Percentiles rank a stretch among this genome's conserved stretches.
Conservation (phyloP, 371 early-diverging fungal genomes). For the Neoconidiobolus thromboides region DNA sequence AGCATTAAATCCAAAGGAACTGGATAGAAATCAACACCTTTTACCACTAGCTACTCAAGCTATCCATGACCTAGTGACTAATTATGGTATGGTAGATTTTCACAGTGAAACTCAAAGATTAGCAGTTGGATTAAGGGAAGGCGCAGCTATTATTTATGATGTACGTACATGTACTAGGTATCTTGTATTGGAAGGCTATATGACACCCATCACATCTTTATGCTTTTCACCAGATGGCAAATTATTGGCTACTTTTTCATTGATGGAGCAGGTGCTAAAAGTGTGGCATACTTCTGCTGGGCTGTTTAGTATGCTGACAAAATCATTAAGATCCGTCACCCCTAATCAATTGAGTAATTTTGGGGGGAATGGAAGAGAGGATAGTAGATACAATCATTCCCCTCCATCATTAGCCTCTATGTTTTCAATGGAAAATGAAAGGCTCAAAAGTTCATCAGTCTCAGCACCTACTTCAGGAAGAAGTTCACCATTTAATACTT, state of each 20-base stretch:
- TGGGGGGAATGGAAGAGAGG: not conserved
- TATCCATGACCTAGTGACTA: conserved; percentile 45
- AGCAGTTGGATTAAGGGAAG: conserved; percentile 61
- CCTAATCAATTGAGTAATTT: not conserved
- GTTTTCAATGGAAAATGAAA: not conserved
- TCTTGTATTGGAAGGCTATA: conserved; percentile 53
- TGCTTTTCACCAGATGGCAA: conserved; percentile 66
- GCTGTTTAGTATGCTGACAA: conserved; percentile 47
- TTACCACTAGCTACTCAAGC: conserved; percentile 53
- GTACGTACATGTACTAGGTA: conserved; percentile 66
- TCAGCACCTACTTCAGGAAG: conserved; percentile 3
- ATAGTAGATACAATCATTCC: not conserved
- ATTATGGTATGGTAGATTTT: conserved; percentile 56
- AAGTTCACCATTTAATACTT: not conserved
- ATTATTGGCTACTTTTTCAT: conserved; percentile 50
- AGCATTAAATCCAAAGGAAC: conserved; percentile 61
- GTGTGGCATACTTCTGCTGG: conserved; percentile 58
- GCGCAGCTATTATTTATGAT: conserved; percentile 59
- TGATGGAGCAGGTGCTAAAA: conserved; percentile 43
- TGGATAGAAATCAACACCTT: conserved; percentile 43
- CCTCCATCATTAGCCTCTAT: not conserved
- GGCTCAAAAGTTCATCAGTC: not conserved
- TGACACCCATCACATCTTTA: conserved; percentile 38
- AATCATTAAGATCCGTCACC: conserved; percentile 15
- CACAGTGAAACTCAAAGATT: conserved; percentile 55